Base-by-base conservation (phyloP, 148 eudicot genomes). In the Rhododendron ovatum region DNA sequence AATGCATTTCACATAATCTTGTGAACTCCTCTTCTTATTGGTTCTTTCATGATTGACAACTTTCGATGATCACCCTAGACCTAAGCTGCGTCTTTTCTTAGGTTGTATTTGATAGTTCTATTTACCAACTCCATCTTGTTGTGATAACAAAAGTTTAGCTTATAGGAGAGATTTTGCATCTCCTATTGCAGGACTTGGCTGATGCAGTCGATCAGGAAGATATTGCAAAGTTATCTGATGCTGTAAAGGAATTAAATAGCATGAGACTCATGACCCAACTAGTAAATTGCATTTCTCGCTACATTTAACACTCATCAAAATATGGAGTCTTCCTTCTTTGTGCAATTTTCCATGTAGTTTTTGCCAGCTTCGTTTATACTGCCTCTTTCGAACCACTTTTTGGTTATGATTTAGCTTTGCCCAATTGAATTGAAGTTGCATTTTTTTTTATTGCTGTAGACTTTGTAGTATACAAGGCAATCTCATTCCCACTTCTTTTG, bases 161-260 rank as follows among this genome's bases (percentile, higher is more conserved):
- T 17, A 77, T 11, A 61, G 22, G 51, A 65, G 30, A 41, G 10
- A 50, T 55, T 51, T 53, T 76, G 63, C 63, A 18, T 37, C 47
- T 80, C 35, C 33, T 28, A 45, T 83, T 71, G 71, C 81, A 93
- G 95, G 89, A 87, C 83, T 88, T 93, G 90, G 93, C 93, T 83
- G 86, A 91, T 86, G 92, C 95, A 85, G 30, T 92, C 76, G 92
- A 93, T 87, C 91, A 91, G 81, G 92, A 89, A 86, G 92, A 93
- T 85, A 80, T 93, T 39, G 88, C 84, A 13, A 88, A 87, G 85
- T 92, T 89, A 41, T 87, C 90, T 75, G 89, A 86, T 77, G 92
- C 89, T 85, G 88, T 91, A 61, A 91, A 90, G 86, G 88, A 91
- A 84, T 92, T 67, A 47, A 91, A 92, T 80, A 86, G 91, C 88